phyloP scores from a whole-genome alignment of 2,329 filamentous ascomycete genomes.

The Monosporascus sp. region DNA sequence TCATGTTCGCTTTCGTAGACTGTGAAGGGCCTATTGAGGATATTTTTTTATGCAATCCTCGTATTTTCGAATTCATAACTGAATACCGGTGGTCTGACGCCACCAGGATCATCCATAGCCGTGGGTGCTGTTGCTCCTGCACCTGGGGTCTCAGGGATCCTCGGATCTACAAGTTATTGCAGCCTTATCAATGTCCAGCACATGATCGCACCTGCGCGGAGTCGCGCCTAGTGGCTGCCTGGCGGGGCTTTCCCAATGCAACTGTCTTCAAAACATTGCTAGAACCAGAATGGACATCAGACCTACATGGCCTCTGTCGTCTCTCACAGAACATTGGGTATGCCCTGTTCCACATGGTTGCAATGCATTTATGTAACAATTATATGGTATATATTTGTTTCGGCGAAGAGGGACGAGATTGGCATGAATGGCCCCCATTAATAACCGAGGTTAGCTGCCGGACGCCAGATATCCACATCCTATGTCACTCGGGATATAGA shows the following conservation, averaged over 20 bases:
- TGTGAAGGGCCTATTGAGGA: fast-evolving
- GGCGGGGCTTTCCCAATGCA: fast-evolving
- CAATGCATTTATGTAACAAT: not conserved
- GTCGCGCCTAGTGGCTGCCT: not conserved
- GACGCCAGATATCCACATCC: not conserved
- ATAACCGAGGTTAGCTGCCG: not conserved
- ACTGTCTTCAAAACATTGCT: slow-evolving; percentile 1
- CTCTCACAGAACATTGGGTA: not conserved
- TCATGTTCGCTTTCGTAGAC: too few relatives aligned
- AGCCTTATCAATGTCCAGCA: slow-evolving; percentile 5
- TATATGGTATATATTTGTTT: too few relatives aligned
- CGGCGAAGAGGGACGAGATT: not conserved
- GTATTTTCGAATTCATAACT: too few relatives aligned
- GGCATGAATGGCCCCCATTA: not conserved
- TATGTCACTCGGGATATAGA: fast-evolving
- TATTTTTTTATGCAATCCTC: too few relatives aligned
- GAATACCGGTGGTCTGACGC: too few relatives aligned
- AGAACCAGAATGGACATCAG: slow-evolving; percentile 8
- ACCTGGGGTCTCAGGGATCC: fast-evolving
- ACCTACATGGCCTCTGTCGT: not conserved
- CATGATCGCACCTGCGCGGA: slow-evolving; percentile 1
- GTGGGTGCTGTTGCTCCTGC: slow-evolving; percentile 1
- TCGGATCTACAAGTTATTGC: not conserved
- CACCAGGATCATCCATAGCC: too few relatives aligned
- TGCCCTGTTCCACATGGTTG: not conserved